phyloP scores from a whole-genome alignment of 2,329 filamentous ascomycete species.

The Rhynchosporium agropyri region DNA sequence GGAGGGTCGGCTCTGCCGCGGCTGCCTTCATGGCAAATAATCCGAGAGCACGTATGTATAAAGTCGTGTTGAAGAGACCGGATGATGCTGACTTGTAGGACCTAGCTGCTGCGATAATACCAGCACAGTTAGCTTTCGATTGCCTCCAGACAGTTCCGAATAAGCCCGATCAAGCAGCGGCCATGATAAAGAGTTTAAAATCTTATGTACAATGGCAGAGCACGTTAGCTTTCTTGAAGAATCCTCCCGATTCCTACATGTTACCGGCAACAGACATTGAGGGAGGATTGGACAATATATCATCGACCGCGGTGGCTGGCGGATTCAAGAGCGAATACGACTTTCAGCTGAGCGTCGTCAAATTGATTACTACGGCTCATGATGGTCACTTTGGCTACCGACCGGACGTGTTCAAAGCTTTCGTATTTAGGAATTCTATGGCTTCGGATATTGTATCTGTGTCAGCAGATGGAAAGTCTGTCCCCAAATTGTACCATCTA shows the following conservation, averaged over 20 bases:
- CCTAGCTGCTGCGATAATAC: not conserved
- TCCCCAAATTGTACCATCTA: conserved; percentile 55
- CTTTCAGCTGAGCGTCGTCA: conserved; percentile 32
- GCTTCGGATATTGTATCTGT: conserved; percentile 54
- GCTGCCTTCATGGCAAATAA: conserved; percentile 2
- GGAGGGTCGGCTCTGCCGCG: not conserved
- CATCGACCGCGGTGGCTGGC: conserved; percentile 23
- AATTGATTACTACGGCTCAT: conserved; percentile 58
- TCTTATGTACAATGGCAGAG: conserved; percentile 28
- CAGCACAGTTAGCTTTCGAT: conserved; percentile 24
- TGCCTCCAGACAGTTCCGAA: conserved; percentile 29
- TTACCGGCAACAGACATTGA: conserved; percentile 29
- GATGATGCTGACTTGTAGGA: not conserved
- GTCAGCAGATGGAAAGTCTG: conserved; percentile 56
- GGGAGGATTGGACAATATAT: conserved; percentile 28
- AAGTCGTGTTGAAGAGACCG: not conserved
- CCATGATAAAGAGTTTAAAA: conserved; percentile 26
- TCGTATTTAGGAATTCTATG: conserved; percentile 40
- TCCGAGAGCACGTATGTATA: conserved; percentile 8
- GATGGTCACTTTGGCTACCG: conserved; percentile 47
- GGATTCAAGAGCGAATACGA: conserved; percentile 30
- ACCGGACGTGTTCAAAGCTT: conserved; percentile 37
- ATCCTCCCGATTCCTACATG: conserved; percentile 35
- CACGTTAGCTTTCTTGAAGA: conserved; percentile 30
- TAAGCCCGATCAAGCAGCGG: conserved; percentile 22